phyloP scores from a whole-genome alignment of 2,329 filamentous ascomycete genomes.

The Colletotrichum trifolii region DNA sequence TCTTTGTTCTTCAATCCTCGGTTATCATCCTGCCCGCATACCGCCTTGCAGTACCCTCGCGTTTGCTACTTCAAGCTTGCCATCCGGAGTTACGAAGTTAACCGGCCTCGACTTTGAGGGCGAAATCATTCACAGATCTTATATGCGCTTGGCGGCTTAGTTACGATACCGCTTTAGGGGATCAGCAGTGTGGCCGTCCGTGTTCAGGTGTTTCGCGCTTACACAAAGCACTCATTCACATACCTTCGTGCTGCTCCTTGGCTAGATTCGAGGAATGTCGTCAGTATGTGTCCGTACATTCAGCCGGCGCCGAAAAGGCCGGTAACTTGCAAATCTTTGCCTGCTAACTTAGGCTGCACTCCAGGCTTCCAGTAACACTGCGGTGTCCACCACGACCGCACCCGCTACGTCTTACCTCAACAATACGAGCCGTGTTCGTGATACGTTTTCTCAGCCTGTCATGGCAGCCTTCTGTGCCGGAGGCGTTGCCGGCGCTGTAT shows the following conservation, averaged over 20 bases:
- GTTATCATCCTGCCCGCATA: not conserved
- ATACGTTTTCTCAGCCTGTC: constrained; percentile 81
- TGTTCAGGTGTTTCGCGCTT: constrained; percentile 7
- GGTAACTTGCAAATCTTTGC: not conserved
- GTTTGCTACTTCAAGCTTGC: too few species aligned
- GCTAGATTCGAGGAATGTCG: constrained; percentile 35
- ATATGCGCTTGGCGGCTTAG: constrained; percentile 34
- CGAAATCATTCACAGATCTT: constrained; percentile 12
- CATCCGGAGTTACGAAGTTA: too few species aligned
- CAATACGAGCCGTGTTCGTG: constrained; percentile 48
- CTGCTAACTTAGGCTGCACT: constrained; percentile 1
- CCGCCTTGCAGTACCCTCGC: too few species aligned
- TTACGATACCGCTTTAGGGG: constrained; percentile 28
- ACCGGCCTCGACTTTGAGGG: not conserved
- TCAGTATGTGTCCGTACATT: constrained; percentile 18
- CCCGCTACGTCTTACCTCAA: constrained; percentile 1
- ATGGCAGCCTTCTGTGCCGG: constrained; percentile 93
- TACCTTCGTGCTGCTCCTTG: constrained; percentile 25
- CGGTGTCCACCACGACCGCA: constrained; percentile 19
- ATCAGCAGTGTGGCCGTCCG: constrained; percentile 33
- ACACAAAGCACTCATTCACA: constrained; percentile 4
- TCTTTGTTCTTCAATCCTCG: not conserved
- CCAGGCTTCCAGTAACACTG: constrained; percentile 23
- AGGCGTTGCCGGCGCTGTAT: constrained; percentile 95
- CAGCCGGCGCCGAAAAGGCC: not conserved